Evolutionary conservation across 495 filamentous ascomycete species (phyloP), one percentile per base, ranked within the genome.

Genomic region (Xylaria cubensis): DNA sequence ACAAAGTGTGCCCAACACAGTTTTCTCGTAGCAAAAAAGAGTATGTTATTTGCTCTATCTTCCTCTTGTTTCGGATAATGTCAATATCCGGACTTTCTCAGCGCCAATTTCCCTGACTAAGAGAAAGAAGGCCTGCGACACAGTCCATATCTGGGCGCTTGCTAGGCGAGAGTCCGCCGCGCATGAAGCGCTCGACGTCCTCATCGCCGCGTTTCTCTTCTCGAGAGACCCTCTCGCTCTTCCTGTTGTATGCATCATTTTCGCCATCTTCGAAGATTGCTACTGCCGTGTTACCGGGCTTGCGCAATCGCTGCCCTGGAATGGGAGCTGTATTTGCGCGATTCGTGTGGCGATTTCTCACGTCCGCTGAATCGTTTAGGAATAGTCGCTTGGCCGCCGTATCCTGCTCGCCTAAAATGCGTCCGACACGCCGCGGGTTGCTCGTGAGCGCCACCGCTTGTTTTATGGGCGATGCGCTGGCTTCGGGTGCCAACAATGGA

Each of bases 71-170:
- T 13, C 6, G n/a, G 29, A 44, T 48, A 64, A 29, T 26, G 36
- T 8, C 8, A 3, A 64, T 10, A 9, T n/a, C 6, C 2, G 7
- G n/a, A 39, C 34, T 64, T 53, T 15, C n/a, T 84, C 75, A 85
- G 39, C 83, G 80, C 86, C 86, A 88, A 71, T 86, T 85, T 4
- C 86, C 86, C 75, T 86, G 83, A 65, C 85, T 94, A 67, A 97
- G 82, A 34, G 90, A 92, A 61, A 97, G 78, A 66, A 97, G 80
- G 41, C 91, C 91, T 69, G 94, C 92, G 36, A 95, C 88, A 71
- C 92, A 93, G 78, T 94, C 93, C 75, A 94, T 82, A 75, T 95
- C 92, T 21, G 85, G 82, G 67, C 88, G 87, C 74, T 87, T 87
- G 74, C 86, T 91, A 7, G 89, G 89, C 46, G 87, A 87, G 24